These are phyloP conservation scores for Dillenia suffruticosa DNA, from an alignment of 164 flowering plant genomes.

Conservation along the genomic window DNA sequence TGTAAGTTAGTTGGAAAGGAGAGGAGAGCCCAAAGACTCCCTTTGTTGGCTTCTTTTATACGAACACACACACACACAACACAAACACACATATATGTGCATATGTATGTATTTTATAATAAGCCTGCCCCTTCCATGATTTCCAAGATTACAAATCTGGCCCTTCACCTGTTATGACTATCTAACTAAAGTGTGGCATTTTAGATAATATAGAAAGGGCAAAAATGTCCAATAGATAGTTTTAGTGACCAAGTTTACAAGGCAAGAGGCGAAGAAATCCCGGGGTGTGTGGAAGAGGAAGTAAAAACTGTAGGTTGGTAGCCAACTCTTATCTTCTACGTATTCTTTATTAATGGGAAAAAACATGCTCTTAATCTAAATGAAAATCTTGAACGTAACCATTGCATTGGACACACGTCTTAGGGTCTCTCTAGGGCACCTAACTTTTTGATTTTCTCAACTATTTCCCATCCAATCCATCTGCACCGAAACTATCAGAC, in stretches of 20 bases:
- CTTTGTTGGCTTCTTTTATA: slow-evolving; percentile 10
- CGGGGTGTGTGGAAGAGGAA: slow-evolving; percentile 8
- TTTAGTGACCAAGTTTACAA: no score
- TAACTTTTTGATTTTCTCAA: no score
- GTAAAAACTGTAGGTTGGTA: slow-evolving; percentile 26
- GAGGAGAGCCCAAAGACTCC: slow-evolving; percentile 7
- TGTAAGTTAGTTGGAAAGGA: neutral
- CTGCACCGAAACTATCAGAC: no score
- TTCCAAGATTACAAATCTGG: neutral
- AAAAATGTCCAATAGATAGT: neutral
- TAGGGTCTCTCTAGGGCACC: no score
- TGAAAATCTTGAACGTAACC: no score
- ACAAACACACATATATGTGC: neutral
- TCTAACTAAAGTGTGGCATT: neutral
- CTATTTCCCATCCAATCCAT: no score
- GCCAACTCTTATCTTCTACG: slow-evolving; percentile 25
- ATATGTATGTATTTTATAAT: neutral
- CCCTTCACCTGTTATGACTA: neutral
- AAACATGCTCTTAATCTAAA: no score
- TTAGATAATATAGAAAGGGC: neutral
- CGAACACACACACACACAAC: neutral
- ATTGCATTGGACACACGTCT: no score
- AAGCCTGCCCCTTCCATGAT: neutral
- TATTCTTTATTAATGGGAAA: neutral
- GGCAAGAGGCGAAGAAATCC: neutral